Percentiles rank a stretch among this genome's conserved stretches.
phyloP scores from a whole-genome alignment of 805 yeast genomes.

The Maudiozyma pseudohumilis region DNA sequence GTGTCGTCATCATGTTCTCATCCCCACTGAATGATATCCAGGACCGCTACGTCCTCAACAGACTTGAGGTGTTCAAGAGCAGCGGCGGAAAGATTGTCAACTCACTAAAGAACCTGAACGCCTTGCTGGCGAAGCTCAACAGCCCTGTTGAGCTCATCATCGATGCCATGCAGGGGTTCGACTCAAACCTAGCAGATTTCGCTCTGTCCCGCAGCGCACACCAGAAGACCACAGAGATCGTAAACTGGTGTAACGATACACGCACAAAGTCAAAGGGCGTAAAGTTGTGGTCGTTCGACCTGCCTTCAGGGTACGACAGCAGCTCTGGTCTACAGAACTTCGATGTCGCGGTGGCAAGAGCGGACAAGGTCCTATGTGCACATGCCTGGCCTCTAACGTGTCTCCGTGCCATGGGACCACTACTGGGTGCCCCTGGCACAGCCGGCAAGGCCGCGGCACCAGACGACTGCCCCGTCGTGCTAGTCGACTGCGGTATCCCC shows the following conservation, averaged over 20 bases:
- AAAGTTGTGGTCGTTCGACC: slow-evolving; percentile 49
- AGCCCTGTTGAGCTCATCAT: slow-evolving; percentile 71
- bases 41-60: slow-evolving; percentile 31
- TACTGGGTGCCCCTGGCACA: neutral
- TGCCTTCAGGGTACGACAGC: slow-evolving; percentile 76
- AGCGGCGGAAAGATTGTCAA: slow-evolving; percentile 62
- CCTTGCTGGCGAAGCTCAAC: slow-evolving; percentile 38
- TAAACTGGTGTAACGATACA: slow-evolving; percentile 56
- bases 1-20: slow-evolving; percentile 46
- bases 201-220: slow-evolving; percentile 11
- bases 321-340: slow-evolving; percentile 52
- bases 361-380: slow-evolving; percentile 55
- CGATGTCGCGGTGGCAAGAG: slow-evolving; percentile 30
- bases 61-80: slow-evolving; percentile 45
- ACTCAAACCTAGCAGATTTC: slow-evolving; percentile 37
- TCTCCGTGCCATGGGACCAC: slow-evolving; percentile 4
- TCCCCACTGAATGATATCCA: slow-evolving; percentile 21
- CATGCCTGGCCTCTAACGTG: slow-evolving; percentile 53
- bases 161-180: slow-evolving; percentile 82
- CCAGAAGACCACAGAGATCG: slow-evolving; percentile 30
- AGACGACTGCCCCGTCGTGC: slow-evolving; percentile 34
- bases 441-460: slow-evolving; percentile 34
- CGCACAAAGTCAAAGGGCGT: slow-evolving; percentile 6
- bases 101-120: slow-evolving; percentile 30
- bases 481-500: slow-evolving; percentile 68